phyloP scores from a whole-genome alignment of 2,329 filamentous ascomycete species.

The Raffaelea ambrosiae region DNA sequence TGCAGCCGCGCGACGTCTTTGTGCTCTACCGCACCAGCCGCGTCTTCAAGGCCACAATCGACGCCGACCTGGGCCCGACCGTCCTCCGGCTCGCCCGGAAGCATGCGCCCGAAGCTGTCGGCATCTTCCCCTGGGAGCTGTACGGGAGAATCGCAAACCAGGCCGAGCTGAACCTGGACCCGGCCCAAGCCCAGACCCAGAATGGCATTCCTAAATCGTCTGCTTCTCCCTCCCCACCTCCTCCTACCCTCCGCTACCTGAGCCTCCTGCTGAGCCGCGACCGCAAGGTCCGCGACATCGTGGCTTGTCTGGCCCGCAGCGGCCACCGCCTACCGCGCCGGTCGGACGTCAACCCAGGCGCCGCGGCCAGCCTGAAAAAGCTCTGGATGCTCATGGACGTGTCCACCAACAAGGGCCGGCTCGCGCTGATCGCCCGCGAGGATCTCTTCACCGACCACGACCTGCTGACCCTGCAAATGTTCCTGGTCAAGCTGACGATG shows the following conservation, averaged over 20 bases:
- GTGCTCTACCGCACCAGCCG: conserved; percentile 57
- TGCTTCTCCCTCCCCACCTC: background rate
- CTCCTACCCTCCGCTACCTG: conserved; percentile 49
- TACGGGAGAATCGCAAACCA: too few species aligned
- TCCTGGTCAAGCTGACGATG: conserved; percentile 67
- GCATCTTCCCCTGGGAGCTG: conserved; percentile 52
- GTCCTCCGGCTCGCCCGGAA: conserved; percentile 45
- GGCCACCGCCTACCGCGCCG: conserved; percentile 47
- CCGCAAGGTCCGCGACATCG: conserved; percentile 49
- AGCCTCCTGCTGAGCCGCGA: conserved; percentile 56
- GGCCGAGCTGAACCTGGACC: too few species aligned
- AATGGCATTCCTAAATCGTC: too few species aligned
- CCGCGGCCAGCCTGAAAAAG: conserved; percentile 42
- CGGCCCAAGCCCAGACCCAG: too few species aligned
- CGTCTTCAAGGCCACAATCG: conserved; percentile 52
- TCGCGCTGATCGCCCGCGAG: conserved; percentile 33
- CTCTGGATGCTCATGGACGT: conserved; percentile 44
- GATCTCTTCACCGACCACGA: conserved; percentile 51
- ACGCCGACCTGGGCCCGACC: conserved; percentile 49
- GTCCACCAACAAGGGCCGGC: conserved; percentile 21
- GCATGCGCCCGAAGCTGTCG: conserved; percentile 45
- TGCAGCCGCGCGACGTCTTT: conserved; percentile 49
- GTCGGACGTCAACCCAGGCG: background rate
- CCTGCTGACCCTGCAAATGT: conserved; percentile 52
- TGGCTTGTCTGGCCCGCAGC: conserved; percentile 48